Evolutionary conservation across 2,329 filamentous ascomycete genomes (phyloP), one percentile per base, ranked within the genome.

Genomic region (Ilyonectria mors-panacis): DNA sequence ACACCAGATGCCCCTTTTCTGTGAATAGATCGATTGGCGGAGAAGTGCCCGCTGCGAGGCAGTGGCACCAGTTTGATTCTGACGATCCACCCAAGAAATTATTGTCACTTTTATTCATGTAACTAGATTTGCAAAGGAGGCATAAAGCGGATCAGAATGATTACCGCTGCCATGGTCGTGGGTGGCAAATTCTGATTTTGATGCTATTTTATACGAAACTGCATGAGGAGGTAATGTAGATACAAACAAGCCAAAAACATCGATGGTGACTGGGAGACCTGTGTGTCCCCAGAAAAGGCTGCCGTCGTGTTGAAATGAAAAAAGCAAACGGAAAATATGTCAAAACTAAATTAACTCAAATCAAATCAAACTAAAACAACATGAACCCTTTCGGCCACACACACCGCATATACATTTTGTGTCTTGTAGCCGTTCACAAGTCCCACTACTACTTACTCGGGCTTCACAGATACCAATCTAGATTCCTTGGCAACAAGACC

Each of bases 401-500:
- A 37, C 56, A 48, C 53, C 47, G 12, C 30, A 30, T 53, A 28
- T 44, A 23, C 10, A 44, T 60, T 44, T 4, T 60, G 26, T 21
- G 13, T 6, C 6, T 30, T n/a, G 23, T 15, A 28, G 47, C 15
- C 47, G 2, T 7, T 39, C 33, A 37, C 19, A 44, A 35, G 26
- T 37, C 45, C 45, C 57, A 6, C 48, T 47, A 17, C 47, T 21
- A 35, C 54, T 39, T 59, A 66, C 37, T 69, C 64, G 28, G 55
- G 39, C 56, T 65, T 59, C 26, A 63, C 42, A 44, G 59, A 59
- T 8, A 73, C 71, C 50, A 75, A 64, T 60, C 70, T 72, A 6
- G 73, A 75, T 55, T 69, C 68, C 55, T 70, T 70, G 48, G 66
- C 62, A 37, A 75, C 67, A 61, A 75, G 65, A 44, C 57, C 58